These are phyloP conservation scores for Penicillium coffeae DNA, from an alignment of 495 filamentous ascomycete species.

Conservation along the genomic window DNA sequence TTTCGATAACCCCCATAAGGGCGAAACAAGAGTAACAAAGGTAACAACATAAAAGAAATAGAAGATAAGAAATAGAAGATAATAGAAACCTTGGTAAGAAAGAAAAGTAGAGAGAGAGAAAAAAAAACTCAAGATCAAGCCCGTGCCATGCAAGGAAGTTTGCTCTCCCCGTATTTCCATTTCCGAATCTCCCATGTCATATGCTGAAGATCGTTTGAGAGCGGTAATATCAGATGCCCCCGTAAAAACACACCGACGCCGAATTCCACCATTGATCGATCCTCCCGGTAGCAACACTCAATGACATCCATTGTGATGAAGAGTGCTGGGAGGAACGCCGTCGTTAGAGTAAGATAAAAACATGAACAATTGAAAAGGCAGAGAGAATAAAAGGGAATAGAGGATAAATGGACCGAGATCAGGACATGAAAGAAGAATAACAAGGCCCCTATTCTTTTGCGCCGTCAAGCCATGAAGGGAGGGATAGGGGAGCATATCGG, in stretches of 20 bases:
- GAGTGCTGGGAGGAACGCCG: conserved; percentile 8
- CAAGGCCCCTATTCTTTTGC: conserved; percentile 29
- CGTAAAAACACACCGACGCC: conserved; percentile 23
- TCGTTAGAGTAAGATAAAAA: conserved; percentile 25
- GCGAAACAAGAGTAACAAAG: too few species aligned
- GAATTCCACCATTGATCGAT: conserved; percentile 11
- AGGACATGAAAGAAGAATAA: conserved; percentile 19
- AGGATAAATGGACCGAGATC: conserved; percentile 15
- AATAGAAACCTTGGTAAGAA: too few species aligned
- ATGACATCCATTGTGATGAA: conserved; percentile 19
- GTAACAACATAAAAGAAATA: conserved; percentile 4
- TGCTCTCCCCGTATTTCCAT: conserved; percentile 21
- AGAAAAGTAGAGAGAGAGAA: conserved; percentile 15
- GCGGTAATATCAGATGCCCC: conserved; percentile 7
- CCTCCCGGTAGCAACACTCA: conserved; percentile 10
- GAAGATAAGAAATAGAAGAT: conserved; percentile 10
- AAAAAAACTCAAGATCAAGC: conserved; percentile 10
- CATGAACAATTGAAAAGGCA: conserved; percentile 18
- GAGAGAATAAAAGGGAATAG: conserved; percentile 14
- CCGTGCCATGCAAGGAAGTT: conserved; percentile 19
- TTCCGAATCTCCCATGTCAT: conserved; percentile 20
- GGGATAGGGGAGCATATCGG: conserved; percentile 12
- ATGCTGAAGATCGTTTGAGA: conserved; percentile 23
- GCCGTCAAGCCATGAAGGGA: conserved; percentile 37
- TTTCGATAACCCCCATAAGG: too few species aligned